These are phyloP conservation scores for Tolypocladium ophioglossoides DNA, from an alignment of 2,329 filamentous ascomycete genomes.

Conservation along the genomic window DNA sequence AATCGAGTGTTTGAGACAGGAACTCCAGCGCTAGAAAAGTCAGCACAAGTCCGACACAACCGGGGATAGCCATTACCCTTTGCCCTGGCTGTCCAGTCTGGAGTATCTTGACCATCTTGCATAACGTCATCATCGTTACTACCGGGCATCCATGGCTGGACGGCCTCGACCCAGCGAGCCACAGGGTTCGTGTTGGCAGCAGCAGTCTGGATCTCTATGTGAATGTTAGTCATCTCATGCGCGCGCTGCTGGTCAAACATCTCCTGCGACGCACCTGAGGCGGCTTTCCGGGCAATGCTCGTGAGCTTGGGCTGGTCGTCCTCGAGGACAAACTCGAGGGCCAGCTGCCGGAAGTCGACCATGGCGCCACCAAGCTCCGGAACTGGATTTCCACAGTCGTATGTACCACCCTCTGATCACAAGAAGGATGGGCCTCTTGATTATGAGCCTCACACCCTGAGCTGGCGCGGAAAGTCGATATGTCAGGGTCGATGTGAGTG, in stretches of 20 bases:
- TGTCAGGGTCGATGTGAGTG: neutral
- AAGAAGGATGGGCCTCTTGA: neutral
- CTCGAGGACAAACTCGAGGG: slow-evolving; percentile 42
- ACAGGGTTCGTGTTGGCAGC: slow-evolving; percentile 33
- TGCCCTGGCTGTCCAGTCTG: slow-evolving; percentile 42
- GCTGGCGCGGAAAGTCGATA: neutral
- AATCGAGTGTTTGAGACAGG: slow-evolving; percentile 40
- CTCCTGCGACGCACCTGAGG: slow-evolving; percentile 21
- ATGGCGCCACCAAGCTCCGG: slow-evolving; percentile 18
- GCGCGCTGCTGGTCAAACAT: fast-evolving
- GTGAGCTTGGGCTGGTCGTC: slow-evolving; percentile 32
- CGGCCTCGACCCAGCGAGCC: slow-evolving; percentile 44
- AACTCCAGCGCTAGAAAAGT: slow-evolving; percentile 39
- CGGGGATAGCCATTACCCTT: slow-evolving; percentile 26
- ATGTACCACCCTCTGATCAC: neutral
- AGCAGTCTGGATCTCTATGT: slow-evolving; percentile 33
- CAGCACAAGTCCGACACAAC: neutral
- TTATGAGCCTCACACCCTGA: neutral
- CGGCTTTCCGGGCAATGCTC: slow-evolving; percentile 33
- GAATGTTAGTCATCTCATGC: slow-evolving; percentile 4
- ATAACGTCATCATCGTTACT: slow-evolving; percentile 25
- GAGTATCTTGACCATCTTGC: slow-evolving; percentile 27
- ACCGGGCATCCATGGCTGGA: slow-evolving; percentile 42
- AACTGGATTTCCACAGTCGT: too few relatives aligned
- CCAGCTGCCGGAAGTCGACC: slow-evolving; percentile 41